phyloP scores from a whole-genome alignment of 2,329 filamentous ascomycete genomes.

The Talaromyces sp. region DNA sequence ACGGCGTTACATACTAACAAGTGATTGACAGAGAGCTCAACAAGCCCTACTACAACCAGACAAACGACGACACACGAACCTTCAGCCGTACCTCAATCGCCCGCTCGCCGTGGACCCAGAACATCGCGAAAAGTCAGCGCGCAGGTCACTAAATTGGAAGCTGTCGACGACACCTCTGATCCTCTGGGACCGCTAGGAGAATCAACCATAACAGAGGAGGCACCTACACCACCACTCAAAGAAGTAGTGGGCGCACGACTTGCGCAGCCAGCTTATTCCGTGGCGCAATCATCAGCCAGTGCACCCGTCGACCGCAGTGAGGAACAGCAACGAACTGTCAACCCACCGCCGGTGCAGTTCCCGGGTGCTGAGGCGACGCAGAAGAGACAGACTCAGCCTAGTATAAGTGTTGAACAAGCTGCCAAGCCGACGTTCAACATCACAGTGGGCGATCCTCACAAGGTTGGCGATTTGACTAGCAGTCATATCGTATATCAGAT shows the following conservation, averaged over 20 bases:
- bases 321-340: constrained; percentile 61
- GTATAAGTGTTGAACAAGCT: constrained; percentile 87
- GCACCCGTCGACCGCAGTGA: constrained; percentile 69
- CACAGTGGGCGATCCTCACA: constrained; percentile 91
- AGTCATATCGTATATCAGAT: constrained; percentile 98
- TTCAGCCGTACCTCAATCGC: constrained; percentile 46
- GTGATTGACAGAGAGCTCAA: constrained; percentile 19
- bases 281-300: constrained; percentile 48
- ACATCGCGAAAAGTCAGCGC: constrained; percentile 57
- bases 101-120: constrained; percentile 50
- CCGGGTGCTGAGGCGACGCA: constrained; percentile 40
- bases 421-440: constrained; percentile 90
- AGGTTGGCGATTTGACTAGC: constrained; percentile 93
- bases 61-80: constrained; percentile 35
- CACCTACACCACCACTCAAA: constrained; percentile 59
- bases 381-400: constrained; percentile 62
- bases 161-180: constrained; percentile 60
- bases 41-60: constrained; percentile 27
- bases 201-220: constrained; percentile 47
- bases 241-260: constrained; percentile 45
- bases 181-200: constrained; percentile 61
- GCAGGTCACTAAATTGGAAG: constrained; percentile 61
- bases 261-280: constrained; percentile 36
- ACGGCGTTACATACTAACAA: constrained; percentile 13
- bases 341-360: constrained; percentile 59